Percentiles rank a stretch among this genome's conserved stretches.
Evolutionary conservation across 129 eudicot species (phyloP).

Genomic region (Dittrichia graveolens): DNA sequence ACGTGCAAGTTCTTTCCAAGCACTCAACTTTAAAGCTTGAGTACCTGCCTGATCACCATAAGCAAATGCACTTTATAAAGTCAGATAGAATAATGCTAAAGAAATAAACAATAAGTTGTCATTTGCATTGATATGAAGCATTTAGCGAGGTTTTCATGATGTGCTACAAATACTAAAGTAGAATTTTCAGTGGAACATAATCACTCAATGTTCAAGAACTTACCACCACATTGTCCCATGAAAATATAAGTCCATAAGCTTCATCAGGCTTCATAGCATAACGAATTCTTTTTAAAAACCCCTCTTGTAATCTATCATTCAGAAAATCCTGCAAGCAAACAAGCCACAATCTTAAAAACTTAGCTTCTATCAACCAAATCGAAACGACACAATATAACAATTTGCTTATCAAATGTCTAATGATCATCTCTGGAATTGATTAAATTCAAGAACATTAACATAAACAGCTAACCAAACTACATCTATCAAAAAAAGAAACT

Average conservation of each 20-base stretch:
- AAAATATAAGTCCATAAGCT: constrained; percentile 94
- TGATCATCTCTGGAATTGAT: no score
- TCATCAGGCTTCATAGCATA: constrained; percentile 99
- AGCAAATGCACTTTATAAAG: neutral
- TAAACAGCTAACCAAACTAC: neutral
- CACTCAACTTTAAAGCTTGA: constrained; percentile 67
- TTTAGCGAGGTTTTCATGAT: neutral
- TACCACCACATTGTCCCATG: constrained; percentile 98
- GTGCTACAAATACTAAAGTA: neutral
- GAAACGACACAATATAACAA: neutral
- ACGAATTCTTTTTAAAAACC: constrained; percentile 79
- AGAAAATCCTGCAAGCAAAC: constrained; percentile 69
- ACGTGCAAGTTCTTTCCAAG: constrained; percentile 89
- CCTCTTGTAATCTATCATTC: constrained; percentile 85
- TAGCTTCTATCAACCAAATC: neutral
- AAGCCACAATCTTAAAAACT: neutral
- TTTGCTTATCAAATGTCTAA: no score
- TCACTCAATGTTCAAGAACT: neutral
- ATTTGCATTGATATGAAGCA: neutral
- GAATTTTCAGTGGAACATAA: no score
- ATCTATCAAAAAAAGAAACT: neutral
- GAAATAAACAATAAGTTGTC: neutral
- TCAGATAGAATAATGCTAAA: neutral
- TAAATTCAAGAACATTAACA: no score
- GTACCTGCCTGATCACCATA: constrained; percentile 73